These are phyloP conservation scores for Epichloe amarillans DNA, from an alignment of 2,329 filamentous ascomycete species.

Conservation along the genomic window DNA sequence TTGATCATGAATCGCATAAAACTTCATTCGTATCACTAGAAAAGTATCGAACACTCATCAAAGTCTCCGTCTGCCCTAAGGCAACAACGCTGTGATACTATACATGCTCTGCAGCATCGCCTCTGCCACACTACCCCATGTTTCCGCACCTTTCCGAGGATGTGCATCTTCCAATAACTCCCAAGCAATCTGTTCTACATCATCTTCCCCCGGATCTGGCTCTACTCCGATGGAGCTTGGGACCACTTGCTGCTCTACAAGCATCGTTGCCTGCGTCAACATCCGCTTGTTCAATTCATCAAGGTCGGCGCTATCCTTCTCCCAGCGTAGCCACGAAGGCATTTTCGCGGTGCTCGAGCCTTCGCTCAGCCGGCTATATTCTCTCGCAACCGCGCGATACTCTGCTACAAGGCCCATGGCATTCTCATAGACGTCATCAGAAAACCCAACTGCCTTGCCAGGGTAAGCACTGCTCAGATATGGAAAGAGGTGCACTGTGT, in stretches of 20 bases:
- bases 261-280: conserved; percentile 10
- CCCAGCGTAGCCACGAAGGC: conserved; percentile 19
- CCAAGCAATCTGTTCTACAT: conserved; percentile 20
- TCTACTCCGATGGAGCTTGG: conserved; percentile 8
- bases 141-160: conserved; percentile 11
- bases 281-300: conserved; percentile 15
- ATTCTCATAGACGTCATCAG: background rate
- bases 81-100: conserved; percentile 11
- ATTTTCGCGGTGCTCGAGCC: conserved; percentile 9
- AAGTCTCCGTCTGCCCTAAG: background rate
- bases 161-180: conserved; percentile 18
- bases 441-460: background rate
- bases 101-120: conserved; percentile 15
- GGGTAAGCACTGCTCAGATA: background rate
- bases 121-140: conserved; percentile 20
- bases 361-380: conserved; percentile 14
- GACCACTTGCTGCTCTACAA: conserved; percentile 15
- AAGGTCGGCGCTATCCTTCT: conserved; percentile 19
- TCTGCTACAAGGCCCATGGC: conserved; percentile 6
- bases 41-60: background rate
- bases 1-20: background rate
- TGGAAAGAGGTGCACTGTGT: background rate
- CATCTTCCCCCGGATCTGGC: conserved; percentile 7
- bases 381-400: conserved; percentile 9
- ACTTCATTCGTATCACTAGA: no score